Evolutionary conservation across 805 yeast species (phyloP), one percentile per base, ranked within the genome.

Genomic region (Cyberlindnera amylophila): DNA sequence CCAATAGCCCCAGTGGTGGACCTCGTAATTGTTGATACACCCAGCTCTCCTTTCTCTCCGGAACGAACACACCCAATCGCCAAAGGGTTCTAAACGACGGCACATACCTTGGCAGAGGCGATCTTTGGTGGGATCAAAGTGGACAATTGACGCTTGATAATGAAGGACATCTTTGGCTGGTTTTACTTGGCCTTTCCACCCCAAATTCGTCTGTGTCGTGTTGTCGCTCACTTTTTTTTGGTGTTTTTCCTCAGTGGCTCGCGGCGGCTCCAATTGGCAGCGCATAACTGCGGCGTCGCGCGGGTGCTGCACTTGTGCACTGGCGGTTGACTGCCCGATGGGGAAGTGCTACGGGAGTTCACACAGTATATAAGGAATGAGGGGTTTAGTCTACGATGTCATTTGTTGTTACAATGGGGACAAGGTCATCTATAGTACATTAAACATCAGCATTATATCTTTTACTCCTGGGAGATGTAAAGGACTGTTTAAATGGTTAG

Each of bases 61-160:
- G 24, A n/a, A 21, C 24, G 24, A 21, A 21, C 24, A 21, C 24
- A 21, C 30, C 23, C 34, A 11, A 6, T 26, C 13, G 10, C 28
- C 4, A 5, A 9, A 15, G 16, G 31, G 14, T 4, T 8, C 27
- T 32, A 13, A 23, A 21, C 21, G 29, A 31, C 14, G 14, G 19
- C 36, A 75, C 90, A 59, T 77, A 84, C 91, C 70, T 82, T 78
- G 36, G 96, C 93, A 50, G 97, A 89, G 44, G 96, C 97, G 64
- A 91, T 82, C 91, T 91, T 91, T 67, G 99, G 99, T 59, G 99
- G 99, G 64, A 91, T 90, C 74, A 91, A 77, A 62, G 97, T 85
- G 54, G 98, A 89, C 68, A 91, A 78, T 59, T 83, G 83, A 74
- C 99, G 90, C 82, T 86, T 90, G 63, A 81, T 75, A 69, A 89